Evolutionary conservation across 331 rosid species (phyloP).

Genomic region (Pyracantha coccinea): DNA sequence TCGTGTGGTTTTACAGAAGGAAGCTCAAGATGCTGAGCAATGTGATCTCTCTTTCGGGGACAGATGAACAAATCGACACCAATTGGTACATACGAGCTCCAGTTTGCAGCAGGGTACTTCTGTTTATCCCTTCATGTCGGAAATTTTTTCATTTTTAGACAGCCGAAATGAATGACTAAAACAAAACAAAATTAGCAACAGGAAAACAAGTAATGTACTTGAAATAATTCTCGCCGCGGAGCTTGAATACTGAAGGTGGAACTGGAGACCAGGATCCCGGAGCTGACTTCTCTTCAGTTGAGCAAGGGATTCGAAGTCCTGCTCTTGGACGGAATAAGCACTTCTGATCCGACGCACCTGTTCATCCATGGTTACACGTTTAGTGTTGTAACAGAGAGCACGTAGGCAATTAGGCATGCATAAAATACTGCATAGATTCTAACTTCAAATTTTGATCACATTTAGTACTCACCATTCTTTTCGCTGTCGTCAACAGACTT

Average conservation of each 20-base stretch:
- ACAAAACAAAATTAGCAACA: background rate
- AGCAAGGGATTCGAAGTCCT: constrained; percentile 45
- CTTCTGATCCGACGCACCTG: constrained; percentile 66
- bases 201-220: constrained; percentile 33
- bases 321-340: constrained; percentile 54
- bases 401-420: background rate
- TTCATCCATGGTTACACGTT: background rate
- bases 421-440: background rate
- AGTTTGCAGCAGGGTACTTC: constrained; percentile 55
- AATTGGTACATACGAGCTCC: constrained; percentile 62
- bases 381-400: background rate
- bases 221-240: constrained; percentile 74
- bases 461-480: constrained; percentile 38
- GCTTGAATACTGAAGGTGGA: constrained; percentile 69
- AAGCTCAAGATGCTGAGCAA: constrained; percentile 85
- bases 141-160: background rate
- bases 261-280: constrained; percentile 62
- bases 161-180: background rate
- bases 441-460: background rate
- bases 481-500: constrained; percentile 52
- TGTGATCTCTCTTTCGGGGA: constrained; percentile 69
- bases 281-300: constrained; percentile 38
- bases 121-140: constrained; percentile 54
- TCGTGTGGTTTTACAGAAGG: constrained; percentile 46
- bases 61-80: constrained; percentile 78